Conservation (phyloP, 1,284 basidiomycete genomes). For the Peniophora sp. region DNA sequence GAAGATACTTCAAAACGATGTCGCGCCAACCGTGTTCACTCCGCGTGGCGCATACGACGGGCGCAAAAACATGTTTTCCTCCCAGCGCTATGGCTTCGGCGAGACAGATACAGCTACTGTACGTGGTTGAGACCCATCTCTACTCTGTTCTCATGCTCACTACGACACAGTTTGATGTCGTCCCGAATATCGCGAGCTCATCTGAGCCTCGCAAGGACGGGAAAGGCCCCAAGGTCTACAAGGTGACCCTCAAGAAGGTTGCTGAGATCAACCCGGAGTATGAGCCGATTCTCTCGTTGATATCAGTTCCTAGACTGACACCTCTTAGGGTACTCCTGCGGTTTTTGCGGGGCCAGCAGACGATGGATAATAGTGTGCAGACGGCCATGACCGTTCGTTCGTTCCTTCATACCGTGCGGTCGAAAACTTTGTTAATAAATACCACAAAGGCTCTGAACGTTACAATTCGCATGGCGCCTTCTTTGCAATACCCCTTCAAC, state of each 20-base stretch:
- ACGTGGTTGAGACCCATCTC: too few relatives aligned
- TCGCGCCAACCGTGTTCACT: constrained; percentile 54
- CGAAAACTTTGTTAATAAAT: not conserved
- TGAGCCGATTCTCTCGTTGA: constrained; percentile 14
- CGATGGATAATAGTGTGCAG: constrained; percentile 59
- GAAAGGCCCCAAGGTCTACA: constrained; percentile 47
- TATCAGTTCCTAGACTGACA: constrained; percentile 3
- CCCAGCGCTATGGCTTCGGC: constrained; percentile 48
- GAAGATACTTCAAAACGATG: constrained; percentile 43
- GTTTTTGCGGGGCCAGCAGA: constrained; percentile 59
- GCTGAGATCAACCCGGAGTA: constrained; percentile 73
- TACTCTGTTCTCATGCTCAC: constrained; percentile 7
- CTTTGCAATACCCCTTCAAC: constrained; percentile 64
- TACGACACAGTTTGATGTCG: constrained; percentile 49
- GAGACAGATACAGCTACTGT: constrained; percentile 15
- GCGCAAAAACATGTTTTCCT: constrained; percentile 66
- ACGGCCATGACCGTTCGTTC: constrained; percentile 67
- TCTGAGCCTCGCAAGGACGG: constrained; percentile 9
- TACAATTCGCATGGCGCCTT: constrained; percentile 67
- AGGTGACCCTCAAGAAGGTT: constrained; percentile 56
- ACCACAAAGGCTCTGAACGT: constrained; percentile 58
- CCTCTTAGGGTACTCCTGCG: constrained; percentile 48
- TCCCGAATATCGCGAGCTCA: constrained; percentile 29
- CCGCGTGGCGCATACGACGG: constrained; percentile 68
- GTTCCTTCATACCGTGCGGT: constrained; percentile 13